phyloP scores from a whole-genome alignment of 106 monocot species.

The Phalaenopsis aphrodite region DNA sequence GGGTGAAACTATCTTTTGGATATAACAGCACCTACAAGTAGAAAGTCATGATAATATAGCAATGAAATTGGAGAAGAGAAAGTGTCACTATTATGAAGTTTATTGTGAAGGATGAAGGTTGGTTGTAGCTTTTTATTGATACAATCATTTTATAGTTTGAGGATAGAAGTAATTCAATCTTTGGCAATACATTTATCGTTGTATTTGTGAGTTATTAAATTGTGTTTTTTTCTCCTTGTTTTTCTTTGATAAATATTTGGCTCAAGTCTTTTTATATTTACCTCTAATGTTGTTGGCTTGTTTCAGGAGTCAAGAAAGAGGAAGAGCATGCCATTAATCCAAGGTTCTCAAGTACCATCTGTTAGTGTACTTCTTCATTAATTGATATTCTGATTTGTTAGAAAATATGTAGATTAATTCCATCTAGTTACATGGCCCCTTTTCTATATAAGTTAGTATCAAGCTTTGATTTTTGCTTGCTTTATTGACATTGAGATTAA shows the following conservation, averaged over 20 bases:
- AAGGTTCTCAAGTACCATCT: not conserved
- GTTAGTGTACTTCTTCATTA: not conserved
- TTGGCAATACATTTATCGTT: not conserved
- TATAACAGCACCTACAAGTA: too few relatives aligned
- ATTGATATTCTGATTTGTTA: not conserved
- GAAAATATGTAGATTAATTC: too few relatives aligned
- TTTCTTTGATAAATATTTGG: not conserved
- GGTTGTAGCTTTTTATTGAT: not conserved
- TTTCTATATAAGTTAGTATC: too few relatives aligned
- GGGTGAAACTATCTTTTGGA: too few relatives aligned
- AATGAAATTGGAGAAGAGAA: not conserved
- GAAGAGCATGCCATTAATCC: not conserved
- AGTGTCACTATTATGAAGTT: not conserved
- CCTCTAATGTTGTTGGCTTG: not conserved
- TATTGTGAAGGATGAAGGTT: not conserved
- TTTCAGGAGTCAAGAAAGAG: slow-evolving; percentile 1
- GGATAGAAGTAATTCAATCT: too few relatives aligned
- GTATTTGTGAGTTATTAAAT: not conserved
- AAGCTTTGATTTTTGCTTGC: too few relatives aligned
- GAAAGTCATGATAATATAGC: not conserved
- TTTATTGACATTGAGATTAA: too few relatives aligned
- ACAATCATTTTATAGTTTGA: not conserved
- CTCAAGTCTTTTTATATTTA: not conserved
- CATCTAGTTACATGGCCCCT: too few relatives aligned
- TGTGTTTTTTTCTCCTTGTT: not conserved